These are phyloP conservation scores for Morella rubra DNA, from an alignment of 306 rosid genomes.

Conservation along the genomic window DNA sequence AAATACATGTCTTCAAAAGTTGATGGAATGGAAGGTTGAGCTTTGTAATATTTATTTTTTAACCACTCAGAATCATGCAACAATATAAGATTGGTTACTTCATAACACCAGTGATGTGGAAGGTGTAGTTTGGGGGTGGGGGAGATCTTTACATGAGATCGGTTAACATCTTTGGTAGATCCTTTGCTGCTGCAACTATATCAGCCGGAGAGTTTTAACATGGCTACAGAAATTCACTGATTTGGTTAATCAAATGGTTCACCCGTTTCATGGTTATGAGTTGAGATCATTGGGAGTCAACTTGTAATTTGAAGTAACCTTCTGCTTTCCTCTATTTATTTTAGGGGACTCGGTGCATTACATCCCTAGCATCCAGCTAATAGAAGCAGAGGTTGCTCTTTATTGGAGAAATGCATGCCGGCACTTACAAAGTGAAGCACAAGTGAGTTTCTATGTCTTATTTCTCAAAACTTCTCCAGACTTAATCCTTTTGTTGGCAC, in stretches of 20 bases:
- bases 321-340: slow-evolving; percentile 28
- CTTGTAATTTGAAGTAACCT: slow-evolving; percentile 3
- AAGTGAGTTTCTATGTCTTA: slow-evolving; percentile 47
- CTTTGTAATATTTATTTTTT: slow-evolving; percentile 8
- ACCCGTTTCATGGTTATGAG: background rate
- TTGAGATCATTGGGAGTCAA: background rate
- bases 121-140: background rate
- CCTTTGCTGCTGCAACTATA: background rate
- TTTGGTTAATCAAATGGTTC: background rate
- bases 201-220: background rate
- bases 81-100: background rate
- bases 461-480: background rate
- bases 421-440: slow-evolving; percentile 80
- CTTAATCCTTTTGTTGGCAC: background rate
- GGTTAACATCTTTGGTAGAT: background rate
- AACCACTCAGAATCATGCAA: background rate
- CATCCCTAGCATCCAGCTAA: slow-evolving; percentile 53
- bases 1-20: slow-evolving; percentile 40
- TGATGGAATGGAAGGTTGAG: slow-evolving; percentile 51
- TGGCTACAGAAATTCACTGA: background rate
- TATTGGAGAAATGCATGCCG: slow-evolving; percentile 81
- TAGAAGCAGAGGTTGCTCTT: slow-evolving; percentile 89
- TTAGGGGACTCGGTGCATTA: slow-evolving; percentile 36
- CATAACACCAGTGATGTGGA: background rate
- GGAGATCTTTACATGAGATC: no score